Base-by-base conservation (phyloP, 139 green algal genomes). In the Haematococcus sp. region DNA sequence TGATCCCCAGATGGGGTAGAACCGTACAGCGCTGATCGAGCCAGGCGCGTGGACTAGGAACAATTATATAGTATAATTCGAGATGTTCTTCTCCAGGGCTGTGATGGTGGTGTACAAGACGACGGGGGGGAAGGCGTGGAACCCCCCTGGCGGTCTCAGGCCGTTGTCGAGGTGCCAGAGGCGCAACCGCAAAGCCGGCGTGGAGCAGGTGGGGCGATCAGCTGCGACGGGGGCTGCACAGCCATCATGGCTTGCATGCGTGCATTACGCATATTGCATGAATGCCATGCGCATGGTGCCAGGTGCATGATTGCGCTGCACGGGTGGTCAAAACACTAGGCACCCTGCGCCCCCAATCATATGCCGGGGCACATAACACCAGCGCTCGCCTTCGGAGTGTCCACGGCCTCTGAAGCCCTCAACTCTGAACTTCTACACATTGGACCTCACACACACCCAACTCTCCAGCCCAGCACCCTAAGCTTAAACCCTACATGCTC, bases 121-220 rank as follows among this genome's bases (percentile, higher is more conserved):
- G 3, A 90, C 76, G 1, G 87, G 87, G n/a, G 87, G 87, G 22
- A 68, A 78, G 11, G 55, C 79, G 28, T 92, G 87, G 87, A 90
- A 91, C 74, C 84, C 86, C 22, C 82, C 78, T 2, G 81, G 76
- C 60, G 86, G 86, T 2, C 51, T 92, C 46, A 68, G 64, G 23
- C 74, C 75, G 3, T 74, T 90, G 3, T 77, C 72, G 0, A 49
- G 25, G 0, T 73, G 76, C 1, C 87, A 90, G 56, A 81, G 80
- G 63, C 63, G 73, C 16, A 92, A 89, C 30, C 69, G 83, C 4
- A 75, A 71, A 35, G 86, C 85, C 51, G 83, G 88, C 68, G 34
- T 81, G 3, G 51, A 63, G 33, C 33, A 83, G 3, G 64, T 71
- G 33, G 17, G 28, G 25, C 19, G 25, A 19, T 65, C n/a, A n/a